Evolutionary conservation across 306 rosid genomes (phyloP).

Genomic region (Ziziphus jujuba): DNA sequence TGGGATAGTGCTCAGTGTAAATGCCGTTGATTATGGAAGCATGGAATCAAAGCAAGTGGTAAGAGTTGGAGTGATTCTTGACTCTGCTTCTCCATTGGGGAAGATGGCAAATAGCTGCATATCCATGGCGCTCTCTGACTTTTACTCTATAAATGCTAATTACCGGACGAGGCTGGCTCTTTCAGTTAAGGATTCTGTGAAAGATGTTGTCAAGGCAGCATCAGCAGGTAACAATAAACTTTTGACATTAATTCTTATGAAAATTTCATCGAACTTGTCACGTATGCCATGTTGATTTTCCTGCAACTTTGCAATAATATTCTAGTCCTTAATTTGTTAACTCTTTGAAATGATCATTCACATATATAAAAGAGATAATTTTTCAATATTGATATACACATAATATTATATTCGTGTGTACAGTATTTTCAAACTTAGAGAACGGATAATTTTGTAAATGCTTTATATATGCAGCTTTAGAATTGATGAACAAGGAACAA

Average conservation of each 20-base stretch:
- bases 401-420: too few species aligned
- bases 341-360: too few species aligned
- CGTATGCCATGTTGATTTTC: too few species aligned
- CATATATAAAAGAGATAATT: too few species aligned
- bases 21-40: background rate
- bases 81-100: conserved; percentile 1
- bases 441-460: too few species aligned
- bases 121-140: conserved; percentile 13
- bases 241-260: too few species aligned
- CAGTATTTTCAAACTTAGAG: too few species aligned
- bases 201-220: conserved; percentile 7
- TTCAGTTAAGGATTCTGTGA: background rate
- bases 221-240: conserved; percentile 21
- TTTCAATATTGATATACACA: too few species aligned
- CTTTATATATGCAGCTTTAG: conserved; percentile 29
- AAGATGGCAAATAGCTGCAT: background rate
- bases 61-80: conserved; percentile 23
- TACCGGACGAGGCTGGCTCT: conserved; percentile 11
- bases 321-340: too few species aligned
- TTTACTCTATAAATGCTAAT: background rate
- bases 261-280: too few species aligned
- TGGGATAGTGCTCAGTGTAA: background rate
- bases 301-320: too few species aligned
- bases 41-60: conserved; percentile 10
- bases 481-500: conserved; percentile 8